phyloP scores from a whole-genome alignment of 208 protist genomes.

The Leishmania amazonensis region DNA sequence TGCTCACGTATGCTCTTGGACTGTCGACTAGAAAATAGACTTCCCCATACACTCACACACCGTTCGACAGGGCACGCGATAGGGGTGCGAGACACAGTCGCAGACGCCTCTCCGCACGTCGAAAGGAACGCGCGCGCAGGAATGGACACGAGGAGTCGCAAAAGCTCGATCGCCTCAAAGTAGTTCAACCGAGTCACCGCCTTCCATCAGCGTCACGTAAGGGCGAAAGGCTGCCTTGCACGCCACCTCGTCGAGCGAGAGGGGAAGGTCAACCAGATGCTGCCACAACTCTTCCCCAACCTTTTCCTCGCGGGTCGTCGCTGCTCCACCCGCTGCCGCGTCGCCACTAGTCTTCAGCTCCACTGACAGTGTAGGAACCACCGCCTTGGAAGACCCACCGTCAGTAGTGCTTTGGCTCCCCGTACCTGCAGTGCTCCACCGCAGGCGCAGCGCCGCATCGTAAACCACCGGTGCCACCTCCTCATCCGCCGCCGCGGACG shows the following conservation, averaged over 20 bases:
- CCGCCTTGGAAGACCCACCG: background rate
- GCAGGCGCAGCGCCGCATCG: slow-evolving; percentile 14
- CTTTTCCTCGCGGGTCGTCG: background rate
- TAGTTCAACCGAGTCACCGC: slow-evolving; percentile 43
- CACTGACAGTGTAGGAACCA: slow-evolving; percentile 1
- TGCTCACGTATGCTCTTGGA: background rate
- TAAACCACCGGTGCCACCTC: background rate
- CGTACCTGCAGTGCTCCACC: background rate
- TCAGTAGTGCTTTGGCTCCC: background rate
- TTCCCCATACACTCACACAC: background rate
- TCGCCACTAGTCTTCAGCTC: slow-evolving; percentile 1
- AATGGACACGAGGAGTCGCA: background rate
- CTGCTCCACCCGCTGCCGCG: background rate
- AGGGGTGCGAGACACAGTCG: background rate
- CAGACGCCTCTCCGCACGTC: background rate
- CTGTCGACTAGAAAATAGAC: background rate
- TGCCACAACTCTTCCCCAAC: slow-evolving; percentile 26
- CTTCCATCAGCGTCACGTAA: slow-evolving; percentile 68
- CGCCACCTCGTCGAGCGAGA: slow-evolving; percentile 24
- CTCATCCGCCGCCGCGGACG: background rate
- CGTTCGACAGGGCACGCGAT: background rate
- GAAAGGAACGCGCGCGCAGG: background rate
- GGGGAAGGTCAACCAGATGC: slow-evolving; percentile 24
- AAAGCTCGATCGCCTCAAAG: background rate
- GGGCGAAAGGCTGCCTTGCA: slow-evolving; percentile 43